A percentile compares a stretch with the other conserved stretches of the same genome.
Conservation (phyloP, 176 grass and related monocot species). For the Oryza meyeriana region DNA sequence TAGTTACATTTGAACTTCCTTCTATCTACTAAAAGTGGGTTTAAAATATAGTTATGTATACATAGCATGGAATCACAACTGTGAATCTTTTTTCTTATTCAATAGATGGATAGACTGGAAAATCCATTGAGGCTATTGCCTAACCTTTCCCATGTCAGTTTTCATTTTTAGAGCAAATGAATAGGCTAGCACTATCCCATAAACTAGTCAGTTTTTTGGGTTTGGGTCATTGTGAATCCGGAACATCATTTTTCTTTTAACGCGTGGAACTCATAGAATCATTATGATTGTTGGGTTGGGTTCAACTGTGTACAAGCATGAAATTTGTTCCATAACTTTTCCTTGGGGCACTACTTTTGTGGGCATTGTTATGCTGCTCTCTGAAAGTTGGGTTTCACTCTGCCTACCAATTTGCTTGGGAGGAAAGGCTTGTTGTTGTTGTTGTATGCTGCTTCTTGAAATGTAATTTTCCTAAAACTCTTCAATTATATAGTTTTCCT, state of each 20-base stretch:
- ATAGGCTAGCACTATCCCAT: not conserved
- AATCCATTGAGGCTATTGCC: too few relatives aligned
- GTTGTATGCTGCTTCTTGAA: too few relatives aligned
- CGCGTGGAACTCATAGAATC: not conserved
- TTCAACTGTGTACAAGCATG: not conserved
- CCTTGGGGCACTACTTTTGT: not conserved
- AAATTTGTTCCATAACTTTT: not conserved
- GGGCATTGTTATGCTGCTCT: constrained; percentile 3
- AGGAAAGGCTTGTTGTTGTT: too few relatives aligned
- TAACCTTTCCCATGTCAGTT: not conserved
- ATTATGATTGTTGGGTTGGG: not conserved
- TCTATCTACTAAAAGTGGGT: too few relatives aligned
- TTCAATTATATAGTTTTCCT: not conserved
- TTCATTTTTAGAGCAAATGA: not conserved
- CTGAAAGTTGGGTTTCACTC: too few relatives aligned
- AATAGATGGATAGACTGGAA: not conserved
- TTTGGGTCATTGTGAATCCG: not conserved
- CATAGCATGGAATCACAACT: not conserved
- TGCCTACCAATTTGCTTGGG: too few relatives aligned
- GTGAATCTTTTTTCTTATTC: not conserved
- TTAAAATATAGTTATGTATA: not conserved
- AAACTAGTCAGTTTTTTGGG: not conserved
- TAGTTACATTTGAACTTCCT: not conserved
- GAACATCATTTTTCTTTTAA: too few relatives aligned
- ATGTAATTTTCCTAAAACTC: not conserved